Conservation (phyloP, 1,284 basidiomycete species). For the Puccinia hordei region DNA sequence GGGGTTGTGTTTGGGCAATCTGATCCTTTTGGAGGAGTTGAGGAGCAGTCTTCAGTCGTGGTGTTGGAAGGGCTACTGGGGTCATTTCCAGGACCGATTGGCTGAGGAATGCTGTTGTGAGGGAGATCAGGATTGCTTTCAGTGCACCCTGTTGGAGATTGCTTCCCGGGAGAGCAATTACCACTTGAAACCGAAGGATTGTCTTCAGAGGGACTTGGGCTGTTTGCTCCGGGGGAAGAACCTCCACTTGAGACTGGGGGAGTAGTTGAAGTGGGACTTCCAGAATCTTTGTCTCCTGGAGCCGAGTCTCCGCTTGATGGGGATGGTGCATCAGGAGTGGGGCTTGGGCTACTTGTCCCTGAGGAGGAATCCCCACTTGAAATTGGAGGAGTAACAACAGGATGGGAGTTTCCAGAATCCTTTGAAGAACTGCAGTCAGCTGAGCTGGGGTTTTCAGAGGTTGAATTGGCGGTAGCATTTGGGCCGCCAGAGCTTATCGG, state of each 20-base stretch:
- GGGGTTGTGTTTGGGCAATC: background rate
- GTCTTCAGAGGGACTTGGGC: background rate
- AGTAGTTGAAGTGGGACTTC: background rate
- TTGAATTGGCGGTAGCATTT: background rate
- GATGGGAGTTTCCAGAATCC: background rate
- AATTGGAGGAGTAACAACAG: background rate
- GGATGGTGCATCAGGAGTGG: background rate
- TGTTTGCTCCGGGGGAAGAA: background rate
- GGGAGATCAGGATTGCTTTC: background rate
- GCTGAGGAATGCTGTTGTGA: background rate
- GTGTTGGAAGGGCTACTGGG: background rate
- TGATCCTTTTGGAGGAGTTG: background rate
- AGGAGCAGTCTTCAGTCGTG: background rate
- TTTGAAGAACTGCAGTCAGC: background rate
- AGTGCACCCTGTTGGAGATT: background rate
- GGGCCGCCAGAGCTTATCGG: background rate
- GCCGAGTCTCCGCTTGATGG: background rate
- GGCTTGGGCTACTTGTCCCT: background rate
- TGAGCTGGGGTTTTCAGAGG: too few species aligned
- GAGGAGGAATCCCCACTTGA: background rate
- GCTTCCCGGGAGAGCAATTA: background rate
- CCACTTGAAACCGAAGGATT: background rate
- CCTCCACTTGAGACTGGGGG: constrained; percentile 11
- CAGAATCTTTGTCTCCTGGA: background rate
- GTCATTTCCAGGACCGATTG: background rate